Evolutionary conservation across 768 basidiomycete species (phyloP).

Genomic region (Botryobasidium botryosum): DNA sequence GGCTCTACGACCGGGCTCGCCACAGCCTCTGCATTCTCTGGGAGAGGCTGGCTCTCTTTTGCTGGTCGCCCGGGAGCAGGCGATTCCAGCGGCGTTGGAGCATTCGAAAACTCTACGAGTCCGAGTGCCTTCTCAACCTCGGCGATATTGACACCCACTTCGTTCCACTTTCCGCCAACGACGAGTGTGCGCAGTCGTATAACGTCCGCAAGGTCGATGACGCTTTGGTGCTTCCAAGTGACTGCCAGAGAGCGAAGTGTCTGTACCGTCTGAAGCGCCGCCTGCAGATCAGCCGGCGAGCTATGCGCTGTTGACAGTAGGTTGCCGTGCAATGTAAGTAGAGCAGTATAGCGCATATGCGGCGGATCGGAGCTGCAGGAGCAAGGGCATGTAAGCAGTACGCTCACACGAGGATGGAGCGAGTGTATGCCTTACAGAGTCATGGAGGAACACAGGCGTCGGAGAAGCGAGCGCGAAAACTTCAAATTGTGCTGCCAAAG

Average conservation of each 20-base stretch:
- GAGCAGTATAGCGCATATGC: constrained; percentile 36
- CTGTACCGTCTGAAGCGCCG: constrained; percentile 22
- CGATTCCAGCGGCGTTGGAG: constrained; percentile 14
- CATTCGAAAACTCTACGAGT: no score
- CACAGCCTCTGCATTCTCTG: constrained; percentile 7
- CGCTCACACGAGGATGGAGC: background rate
- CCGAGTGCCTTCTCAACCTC: constrained; percentile 35
- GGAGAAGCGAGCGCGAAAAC: constrained; percentile 41
- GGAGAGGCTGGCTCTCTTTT: background rate
- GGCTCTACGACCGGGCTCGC: no score
- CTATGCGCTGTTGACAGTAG: constrained; percentile 9
- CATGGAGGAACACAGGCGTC: constrained; percentile 33
- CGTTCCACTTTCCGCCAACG: constrained; percentile 2
- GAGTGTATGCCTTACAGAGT: constrained; percentile 6
- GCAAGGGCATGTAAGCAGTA: background rate
- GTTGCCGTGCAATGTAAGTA: constrained; percentile 25
- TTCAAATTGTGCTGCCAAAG: constrained; percentile 36
- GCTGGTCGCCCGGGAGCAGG: background rate
- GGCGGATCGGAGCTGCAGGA: constrained; percentile 25
- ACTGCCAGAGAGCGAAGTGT: constrained; percentile 17
- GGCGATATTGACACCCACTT: constrained; percentile 30
- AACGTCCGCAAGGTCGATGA: constrained; percentile 17
- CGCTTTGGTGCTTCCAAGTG: constrained; percentile 25
- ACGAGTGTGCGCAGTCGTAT: constrained; percentile 16
- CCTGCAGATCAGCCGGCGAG: constrained; percentile 10